These are phyloP conservation scores for Cydonia oblonga DNA, from an alignment of 331 rosid species.

Conservation along the genomic window DNA sequence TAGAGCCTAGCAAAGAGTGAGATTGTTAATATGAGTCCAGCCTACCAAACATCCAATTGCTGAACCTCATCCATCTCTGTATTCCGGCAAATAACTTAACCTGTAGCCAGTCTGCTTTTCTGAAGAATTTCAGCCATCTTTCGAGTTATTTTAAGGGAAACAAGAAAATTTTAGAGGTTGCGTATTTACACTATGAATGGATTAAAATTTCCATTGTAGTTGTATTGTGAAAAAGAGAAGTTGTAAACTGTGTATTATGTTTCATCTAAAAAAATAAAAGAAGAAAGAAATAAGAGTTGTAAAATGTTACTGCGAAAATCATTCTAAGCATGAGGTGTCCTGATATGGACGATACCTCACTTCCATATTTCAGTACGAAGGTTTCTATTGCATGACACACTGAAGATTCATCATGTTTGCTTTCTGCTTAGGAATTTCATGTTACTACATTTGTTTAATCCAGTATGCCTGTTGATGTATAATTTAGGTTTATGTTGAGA, in stretches of 20 bases:
- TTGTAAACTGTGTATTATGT: neutral
- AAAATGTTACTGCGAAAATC: neutral
- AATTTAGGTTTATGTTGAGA: slow-evolving; percentile 53
- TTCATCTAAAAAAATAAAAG: neutral
- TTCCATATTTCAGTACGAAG: neutral
- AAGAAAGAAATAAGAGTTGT: too few relatives aligned
- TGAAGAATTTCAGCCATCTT: too few relatives aligned
- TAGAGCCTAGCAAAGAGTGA: too few relatives aligned
- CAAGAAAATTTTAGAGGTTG: too few relatives aligned
- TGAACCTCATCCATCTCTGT: too few relatives aligned
- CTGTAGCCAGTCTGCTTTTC: too few relatives aligned
- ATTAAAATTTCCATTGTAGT: too few relatives aligned
- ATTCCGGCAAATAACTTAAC: too few relatives aligned
- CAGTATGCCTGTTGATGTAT: slow-evolving; percentile 10
- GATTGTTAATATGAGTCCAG: too few relatives aligned
- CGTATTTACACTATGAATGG: too few relatives aligned
- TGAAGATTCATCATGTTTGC: neutral
- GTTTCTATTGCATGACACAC: neutral
- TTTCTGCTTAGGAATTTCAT: neutral
- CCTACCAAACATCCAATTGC: neutral
- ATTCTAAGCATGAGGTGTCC: neutral
- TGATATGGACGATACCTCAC: neutral
- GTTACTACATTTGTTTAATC: neutral
- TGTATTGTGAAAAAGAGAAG: neutral
- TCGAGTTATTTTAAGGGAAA: too few relatives aligned